These are phyloP conservation scores for Lanmaoa rubissima DNA, from an alignment of 768 basidiomycete species.

Conservation along the genomic window DNA sequence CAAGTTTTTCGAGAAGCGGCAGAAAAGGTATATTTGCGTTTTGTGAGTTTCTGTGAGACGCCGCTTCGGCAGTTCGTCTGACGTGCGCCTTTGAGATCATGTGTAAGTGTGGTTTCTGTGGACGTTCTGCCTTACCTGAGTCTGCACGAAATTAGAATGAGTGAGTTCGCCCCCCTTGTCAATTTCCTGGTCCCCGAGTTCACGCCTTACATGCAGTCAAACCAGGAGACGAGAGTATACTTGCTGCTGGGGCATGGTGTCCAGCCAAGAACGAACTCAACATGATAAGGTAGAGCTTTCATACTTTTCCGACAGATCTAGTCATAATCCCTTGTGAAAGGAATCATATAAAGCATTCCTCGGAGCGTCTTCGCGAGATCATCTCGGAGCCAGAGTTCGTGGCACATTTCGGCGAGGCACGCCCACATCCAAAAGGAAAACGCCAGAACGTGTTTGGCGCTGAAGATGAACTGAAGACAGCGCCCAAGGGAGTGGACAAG, in stretches of 20 bases:
- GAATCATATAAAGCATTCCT: constrained; percentile 59
- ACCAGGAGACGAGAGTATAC: constrained; percentile 61
- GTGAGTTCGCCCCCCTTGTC: constrained; percentile 11
- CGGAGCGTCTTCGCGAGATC: constrained; percentile 60
- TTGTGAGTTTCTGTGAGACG: constrained; percentile 49
- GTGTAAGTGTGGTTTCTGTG: constrained; percentile 8
- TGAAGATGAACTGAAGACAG: constrained; percentile 86
- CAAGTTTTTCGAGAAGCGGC: constrained; percentile 85
- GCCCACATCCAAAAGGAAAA: constrained; percentile 57
- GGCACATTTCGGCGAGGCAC: constrained; percentile 69
- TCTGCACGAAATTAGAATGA: constrained; percentile 13
- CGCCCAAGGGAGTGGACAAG: constrained; percentile 88
- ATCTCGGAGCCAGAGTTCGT: constrained; percentile 74
- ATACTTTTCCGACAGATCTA: neutral
- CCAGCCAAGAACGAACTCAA: constrained; percentile 77
- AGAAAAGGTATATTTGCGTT: constrained; percentile 87
- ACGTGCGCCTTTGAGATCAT: constrained; percentile 23
- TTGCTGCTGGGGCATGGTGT: constrained; percentile 83
- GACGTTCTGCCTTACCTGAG: neutral
- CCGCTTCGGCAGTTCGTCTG: neutral
- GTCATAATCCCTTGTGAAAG: constrained; percentile 30
- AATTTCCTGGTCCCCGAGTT: neutral
- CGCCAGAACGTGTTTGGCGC: constrained; percentile 79
- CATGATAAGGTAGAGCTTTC: constrained; percentile 56
- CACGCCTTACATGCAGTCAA: constrained; percentile 45